Evolutionary conservation across 202 grass and related monocot species (phyloP), one percentile per base, ranked within the genome.

Genomic region (Panicum hallii): DNA sequence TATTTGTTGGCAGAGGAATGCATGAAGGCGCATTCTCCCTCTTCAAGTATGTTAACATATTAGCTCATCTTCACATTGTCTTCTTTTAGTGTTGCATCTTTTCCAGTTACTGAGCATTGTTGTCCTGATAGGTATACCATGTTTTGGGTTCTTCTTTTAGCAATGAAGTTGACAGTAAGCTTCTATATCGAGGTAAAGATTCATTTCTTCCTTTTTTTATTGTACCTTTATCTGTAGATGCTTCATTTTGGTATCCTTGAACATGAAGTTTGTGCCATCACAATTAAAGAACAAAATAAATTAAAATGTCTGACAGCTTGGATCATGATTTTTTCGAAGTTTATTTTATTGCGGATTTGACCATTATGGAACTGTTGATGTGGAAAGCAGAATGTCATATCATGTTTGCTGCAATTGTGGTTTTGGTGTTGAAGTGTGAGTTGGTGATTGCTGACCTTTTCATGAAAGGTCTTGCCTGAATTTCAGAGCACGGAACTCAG

Each of bases 1-100:
- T 96, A 70, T 99, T 93, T 92, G 93, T 96, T 85, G 97, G 97
- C 80, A 94, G 97, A 91, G 97, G 93, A 84, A 99, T 99, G 97
- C 97, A 99, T 92, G 97, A 99, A 87, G 90, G 97, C 19, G 84
- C 97, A 85, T 99, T 92, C 79, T 96, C 97, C 68, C 93, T 99
- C 82, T 96, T 99, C 84, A 99, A 96, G 97, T 99, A 92, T 73
- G 97, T 83, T 63, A 81, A 81, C 20, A 47, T 71, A 90, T 67
- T 83, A 86, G 58, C 57, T 84, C 52, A 73, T 78, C 56, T 84
- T 70, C 45, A 70, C 7, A 57, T 43, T 72, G 2, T 67, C 60
- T 87, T 65, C n/a, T 70, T 82, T 66, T 74, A 45, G 42, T 77
- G 36, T 78, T 74, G 12, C 42, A 16, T 28, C 3, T 74, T 82